These are phyloP conservation scores for Trametes villosa DNA, from an alignment of 768 basidiomycete genomes.

Conservation along the genomic window DNA sequence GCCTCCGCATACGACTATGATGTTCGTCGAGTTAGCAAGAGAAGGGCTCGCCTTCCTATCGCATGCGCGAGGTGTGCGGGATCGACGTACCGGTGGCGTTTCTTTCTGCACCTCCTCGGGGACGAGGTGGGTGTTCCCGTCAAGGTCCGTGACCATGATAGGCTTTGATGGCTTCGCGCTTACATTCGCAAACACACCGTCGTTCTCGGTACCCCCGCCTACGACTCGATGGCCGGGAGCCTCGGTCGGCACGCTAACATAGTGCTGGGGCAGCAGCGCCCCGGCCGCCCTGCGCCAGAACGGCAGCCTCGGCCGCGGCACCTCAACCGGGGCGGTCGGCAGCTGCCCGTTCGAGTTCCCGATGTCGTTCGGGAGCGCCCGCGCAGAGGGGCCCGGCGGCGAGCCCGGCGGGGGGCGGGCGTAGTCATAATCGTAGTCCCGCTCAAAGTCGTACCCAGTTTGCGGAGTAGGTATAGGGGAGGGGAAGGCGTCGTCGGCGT, in stretches of 20 bases:
- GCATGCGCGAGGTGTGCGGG: not conserved
- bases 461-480: conserved; percentile 25
- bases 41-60: not conserved
- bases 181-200: conserved; percentile 95
- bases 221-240: conserved; percentile 32
- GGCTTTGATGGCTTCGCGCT: conserved; percentile 77
- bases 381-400: conserved; percentile 62
- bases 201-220: conserved; percentile 81
- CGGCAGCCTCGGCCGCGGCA: conserved; percentile 46
- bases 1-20: conserved; percentile 83
- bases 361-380: conserved; percentile 65
- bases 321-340: conserved; percentile 51
- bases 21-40: not conserved
- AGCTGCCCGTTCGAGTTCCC: conserved; percentile 76
- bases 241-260: conserved; percentile 53
- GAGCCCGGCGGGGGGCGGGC: conserved; percentile 77
- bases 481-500: conserved; percentile 27
- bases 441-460: conserved; percentile 78
- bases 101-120: conserved; percentile 86
- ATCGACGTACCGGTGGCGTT: conserved; percentile 78
- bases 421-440: conserved; percentile 62
- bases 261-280: conserved; percentile 67
- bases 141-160: conserved; percentile 49
- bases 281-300: conserved; percentile 64
- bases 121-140: conserved; percentile 63